Evolutionary conservation across 2,329 filamentous ascomycete genomes (phyloP).

Genomic region (Trichoderma atrobrunneum): DNA sequence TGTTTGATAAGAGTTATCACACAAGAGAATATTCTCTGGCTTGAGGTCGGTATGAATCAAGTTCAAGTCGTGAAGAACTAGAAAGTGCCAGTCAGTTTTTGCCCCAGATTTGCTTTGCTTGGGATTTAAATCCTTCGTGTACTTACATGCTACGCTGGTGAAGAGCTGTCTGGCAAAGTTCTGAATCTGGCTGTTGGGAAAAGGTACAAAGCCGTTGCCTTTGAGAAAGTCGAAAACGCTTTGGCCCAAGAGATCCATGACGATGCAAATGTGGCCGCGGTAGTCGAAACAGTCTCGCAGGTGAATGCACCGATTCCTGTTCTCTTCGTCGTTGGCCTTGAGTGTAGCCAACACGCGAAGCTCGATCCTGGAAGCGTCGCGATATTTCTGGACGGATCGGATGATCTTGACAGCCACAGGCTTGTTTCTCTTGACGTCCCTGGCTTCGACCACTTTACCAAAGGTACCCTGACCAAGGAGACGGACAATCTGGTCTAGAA

Average conservation of each 20-base stretch:
- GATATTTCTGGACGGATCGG: constrained; percentile 95
- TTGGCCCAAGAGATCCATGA: constrained; percentile 77
- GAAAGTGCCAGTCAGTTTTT: neutral
- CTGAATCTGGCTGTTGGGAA: constrained; percentile 97
- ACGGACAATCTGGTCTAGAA: constrained; percentile 77
- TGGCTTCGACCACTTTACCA: constrained; percentile 94
- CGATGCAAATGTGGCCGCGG: constrained; percentile 89
- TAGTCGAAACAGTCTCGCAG: constrained; percentile 96
- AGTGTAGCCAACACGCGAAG: constrained; percentile 88
- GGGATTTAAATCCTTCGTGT: neutral
- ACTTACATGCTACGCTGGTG: constrained; percentile 96
- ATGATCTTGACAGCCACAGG: constrained; percentile 95
- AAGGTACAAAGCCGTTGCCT: constrained; percentile 90
- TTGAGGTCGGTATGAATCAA: constrained; percentile 87
- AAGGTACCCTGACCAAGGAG: constrained; percentile 96
- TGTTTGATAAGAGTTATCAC: constrained; percentile 63
- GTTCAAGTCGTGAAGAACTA: constrained; percentile 93
- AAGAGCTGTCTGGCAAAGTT: constrained; percentile 93
- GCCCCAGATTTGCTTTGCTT: neutral
- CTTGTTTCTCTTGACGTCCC: constrained; percentile 73
- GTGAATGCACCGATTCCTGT: constrained; percentile 95
- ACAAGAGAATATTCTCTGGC: constrained; percentile 68
- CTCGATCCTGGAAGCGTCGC: constrained; percentile 93
- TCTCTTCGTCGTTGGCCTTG: constrained; percentile 84
- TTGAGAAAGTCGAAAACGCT: constrained; percentile 99